Evolutionary conservation across 208 protist species (phyloP), one percentile per base, ranked within the genome.

Genomic region (Sergeia podlipaevii): DNA sequence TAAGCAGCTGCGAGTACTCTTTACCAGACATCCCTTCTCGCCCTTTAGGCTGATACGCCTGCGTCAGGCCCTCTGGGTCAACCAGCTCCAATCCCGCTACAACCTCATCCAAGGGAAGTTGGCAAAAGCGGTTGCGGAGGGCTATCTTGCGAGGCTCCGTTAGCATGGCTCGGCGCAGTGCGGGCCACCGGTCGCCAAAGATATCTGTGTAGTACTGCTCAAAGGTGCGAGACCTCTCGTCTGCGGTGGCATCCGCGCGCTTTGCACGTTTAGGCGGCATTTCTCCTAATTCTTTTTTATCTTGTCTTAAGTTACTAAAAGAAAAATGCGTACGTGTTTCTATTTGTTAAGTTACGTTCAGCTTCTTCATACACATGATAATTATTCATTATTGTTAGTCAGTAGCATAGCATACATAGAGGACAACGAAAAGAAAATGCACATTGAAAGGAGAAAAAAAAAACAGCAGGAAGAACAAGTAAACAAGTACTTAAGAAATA

Each of bases 111-210:
- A 85, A 82, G 17, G 87, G 74, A n/a, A 91, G 45, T 60, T 85
- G 77, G 30, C 66, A 87, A 57, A 80, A 94, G 24, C 80, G 73
- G 60, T 94, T 94, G 70, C 77, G 91, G 56, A 94, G 55, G 4
- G 74, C 80, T 8, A 86, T 72, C 65, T 89, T 90, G 28, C 33
- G 29, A 4, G 76, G 52, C n/a, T 59, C 21, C 17, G 26, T 29
- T 7, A 53, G 32, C 80, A 94, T 70, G 4, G 82, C 68, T 13
- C 68, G 59, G 18, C 70, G 54, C 27, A 94, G 69, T 11, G 45
- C 33, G 15, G 80, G 77, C 83, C 87, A 94, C 18, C 87, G 82
- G 13, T 76, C 64, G 42, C 82, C 87, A 50, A 91, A 94, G 39
- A 80, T 33, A 8, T 60, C 52, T 32, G 60, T 41, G 73, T 84